These are phyloP conservation scores for Artemisia argyi DNA, from an alignment of 129 eudicot species.

Conservation along the genomic window DNA sequence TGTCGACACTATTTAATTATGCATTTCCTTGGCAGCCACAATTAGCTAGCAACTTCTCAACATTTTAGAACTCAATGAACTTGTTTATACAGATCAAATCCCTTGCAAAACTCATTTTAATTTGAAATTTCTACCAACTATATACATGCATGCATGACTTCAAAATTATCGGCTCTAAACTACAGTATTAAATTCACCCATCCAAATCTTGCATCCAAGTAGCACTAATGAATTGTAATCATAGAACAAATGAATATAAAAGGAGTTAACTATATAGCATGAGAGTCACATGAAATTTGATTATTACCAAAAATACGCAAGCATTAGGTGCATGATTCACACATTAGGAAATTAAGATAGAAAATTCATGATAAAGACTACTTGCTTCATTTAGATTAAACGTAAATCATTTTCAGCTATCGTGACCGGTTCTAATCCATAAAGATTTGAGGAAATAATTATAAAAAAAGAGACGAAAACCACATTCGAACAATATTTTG, in stretches of 20 bases:
- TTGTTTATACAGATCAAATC: slow-evolving; percentile 4
- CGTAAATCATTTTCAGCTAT: background rate
- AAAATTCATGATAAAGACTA: background rate
- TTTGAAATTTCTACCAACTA: background rate
- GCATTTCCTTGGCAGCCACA: no score
- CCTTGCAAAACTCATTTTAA: slow-evolving; percentile 32
- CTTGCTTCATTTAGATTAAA: background rate
- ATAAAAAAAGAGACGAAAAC: background rate
- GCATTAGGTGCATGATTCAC: slow-evolving; percentile 14
- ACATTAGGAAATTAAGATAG: background rate
- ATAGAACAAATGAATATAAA: background rate
- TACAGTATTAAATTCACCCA: slow-evolving; percentile 14
- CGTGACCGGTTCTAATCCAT: no score
- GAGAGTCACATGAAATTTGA: slow-evolving; percentile 21
- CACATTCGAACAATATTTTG: background rate
- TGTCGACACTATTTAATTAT: no score
- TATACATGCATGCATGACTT: slow-evolving; percentile 2
- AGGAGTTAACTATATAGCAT: slow-evolving; percentile 8
- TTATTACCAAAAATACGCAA: slow-evolving; percentile 7
- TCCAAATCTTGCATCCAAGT: slow-evolving; percentile 15
- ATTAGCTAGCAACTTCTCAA: background rate
- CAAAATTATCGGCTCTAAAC: slow-evolving; percentile 25
- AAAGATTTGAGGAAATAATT: background rate
- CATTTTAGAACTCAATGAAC: background rate
- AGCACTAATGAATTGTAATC: slow-evolving; percentile 24